These are phyloP conservation scores for Ophiostoma sp. DNA, from an alignment of 2,329 filamentous ascomycete species.

Conservation along the genomic window DNA sequence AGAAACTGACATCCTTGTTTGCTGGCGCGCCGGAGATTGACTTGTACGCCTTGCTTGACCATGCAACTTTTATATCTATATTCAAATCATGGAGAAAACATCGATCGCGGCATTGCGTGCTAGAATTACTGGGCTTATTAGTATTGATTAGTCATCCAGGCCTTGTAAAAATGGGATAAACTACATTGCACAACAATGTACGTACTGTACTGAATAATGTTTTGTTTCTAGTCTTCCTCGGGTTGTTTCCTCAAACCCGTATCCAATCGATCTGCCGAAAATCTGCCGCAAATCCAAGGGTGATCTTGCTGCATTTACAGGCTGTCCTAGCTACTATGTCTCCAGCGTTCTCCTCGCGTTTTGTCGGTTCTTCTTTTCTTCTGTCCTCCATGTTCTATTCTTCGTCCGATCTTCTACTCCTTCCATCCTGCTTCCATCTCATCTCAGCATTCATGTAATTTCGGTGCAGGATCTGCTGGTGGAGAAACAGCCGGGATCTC, in stretches of 20 bases:
- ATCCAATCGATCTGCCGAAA: not conserved
- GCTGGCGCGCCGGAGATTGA: not conserved
- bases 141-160: not conserved
- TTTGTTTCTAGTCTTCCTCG: not conserved
- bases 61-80: not conserved
- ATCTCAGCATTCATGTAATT: conserved; percentile 15
- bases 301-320: conserved; percentile 5
- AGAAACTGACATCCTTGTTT: not conserved
- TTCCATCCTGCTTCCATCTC: not conserved
- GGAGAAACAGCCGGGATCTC: conserved; percentile 20
- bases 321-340: not conserved
- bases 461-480: conserved; percentile 21
- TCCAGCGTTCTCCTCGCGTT: not conserved
- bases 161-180: no score
- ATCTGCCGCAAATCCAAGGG: not conserved
- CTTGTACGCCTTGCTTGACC: not conserved
- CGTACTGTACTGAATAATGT: no score
- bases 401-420: not conserved
- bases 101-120: not conserved
- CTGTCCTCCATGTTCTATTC: not conserved
- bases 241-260: not conserved
- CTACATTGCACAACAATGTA: no score
- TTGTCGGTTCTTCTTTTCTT: not conserved
- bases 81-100: not conserved
- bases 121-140: not conserved